Conservation (phyloP, 1,139 yeast species). For the Suhomyces terraborum region DNA sequence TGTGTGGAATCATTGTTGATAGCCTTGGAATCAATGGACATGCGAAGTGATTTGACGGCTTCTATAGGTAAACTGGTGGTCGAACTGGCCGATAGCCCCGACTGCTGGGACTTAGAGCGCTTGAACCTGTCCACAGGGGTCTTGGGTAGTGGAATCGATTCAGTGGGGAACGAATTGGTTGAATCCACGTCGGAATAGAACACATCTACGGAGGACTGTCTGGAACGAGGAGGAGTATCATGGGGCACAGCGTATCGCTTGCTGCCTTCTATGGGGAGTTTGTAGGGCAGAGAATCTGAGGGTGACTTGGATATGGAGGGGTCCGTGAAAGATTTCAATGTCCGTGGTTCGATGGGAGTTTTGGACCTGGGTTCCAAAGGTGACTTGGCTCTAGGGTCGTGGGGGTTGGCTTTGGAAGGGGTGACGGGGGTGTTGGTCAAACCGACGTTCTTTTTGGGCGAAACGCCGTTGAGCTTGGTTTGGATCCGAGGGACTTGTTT, state of each 20-base stretch:
- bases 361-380: not conserved
- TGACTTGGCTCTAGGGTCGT: not conserved
- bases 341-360: not conserved
- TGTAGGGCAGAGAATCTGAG: not conserved
- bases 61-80: constrained; percentile 12
- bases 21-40: constrained; percentile 19
- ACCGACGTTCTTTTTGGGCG: constrained; percentile 6
- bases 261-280: not conserved
- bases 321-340: not conserved
- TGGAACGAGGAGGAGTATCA: not conserved
- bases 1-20: constrained; percentile 12
- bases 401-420: not conserved
- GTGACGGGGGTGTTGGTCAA: constrained; percentile 1
- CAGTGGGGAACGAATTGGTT: constrained; percentile 1
- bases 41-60: constrained; percentile 18
- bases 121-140: constrained; percentile 2
- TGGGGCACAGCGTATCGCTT: not conserved
- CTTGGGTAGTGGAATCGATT: not conserved
- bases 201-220: constrained; percentile 1
- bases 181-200: constrained; percentile 7
- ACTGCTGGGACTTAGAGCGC: constrained; percentile 8
- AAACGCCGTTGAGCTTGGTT: constrained; percentile 5
- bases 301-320: constrained; percentile 2
- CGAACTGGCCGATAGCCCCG: constrained; percentile 6
- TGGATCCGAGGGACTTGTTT: constrained; percentile 8